Conservation (phyloP, 306 rosid species). For the Cercis canadensis region DNA sequence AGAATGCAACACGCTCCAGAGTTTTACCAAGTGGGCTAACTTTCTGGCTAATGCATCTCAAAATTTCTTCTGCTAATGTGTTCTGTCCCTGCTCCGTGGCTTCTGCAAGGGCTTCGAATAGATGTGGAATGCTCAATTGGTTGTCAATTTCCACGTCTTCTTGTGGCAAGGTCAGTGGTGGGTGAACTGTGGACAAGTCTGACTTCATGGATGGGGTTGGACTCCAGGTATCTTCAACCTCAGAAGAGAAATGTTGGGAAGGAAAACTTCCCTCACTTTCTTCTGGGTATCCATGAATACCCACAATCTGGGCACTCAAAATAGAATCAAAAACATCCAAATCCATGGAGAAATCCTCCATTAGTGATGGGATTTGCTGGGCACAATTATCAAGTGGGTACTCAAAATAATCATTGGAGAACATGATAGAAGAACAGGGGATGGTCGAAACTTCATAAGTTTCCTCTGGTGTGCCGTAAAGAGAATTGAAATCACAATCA, state of each 20-base stretch:
- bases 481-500: constrained; percentile 41
- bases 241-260: constrained; percentile 33
- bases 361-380: constrained; percentile 44
- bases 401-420: constrained; percentile 34
- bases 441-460: constrained; percentile 27
- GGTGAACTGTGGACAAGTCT: constrained; percentile 47
- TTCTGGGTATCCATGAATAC: constrained; percentile 29
- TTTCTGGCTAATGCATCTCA: constrained; percentile 56
- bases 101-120: constrained; percentile 57
- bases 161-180: constrained; percentile 47
- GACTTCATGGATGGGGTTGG: constrained; percentile 54
- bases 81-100: constrained; percentile 52
- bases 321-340: constrained; percentile 41
- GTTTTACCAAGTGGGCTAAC: constrained; percentile 55
- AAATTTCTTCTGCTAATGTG: constrained; percentile 43
- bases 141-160: constrained; percentile 54
- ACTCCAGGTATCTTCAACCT: constrained; percentile 50
- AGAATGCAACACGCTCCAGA: constrained; percentile 57
- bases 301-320: constrained; percentile 23
- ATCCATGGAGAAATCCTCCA: constrained; percentile 44
- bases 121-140: constrained; percentile 49
- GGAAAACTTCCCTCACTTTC: constrained; percentile 54
- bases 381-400: constrained; percentile 38
- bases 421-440: constrained; percentile 35
- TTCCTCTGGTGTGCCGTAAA: constrained; percentile 28